Evolutionary conservation across 768 basidiomycete species (phyloP).

Genomic region (Rickenella mellea): DNA sequence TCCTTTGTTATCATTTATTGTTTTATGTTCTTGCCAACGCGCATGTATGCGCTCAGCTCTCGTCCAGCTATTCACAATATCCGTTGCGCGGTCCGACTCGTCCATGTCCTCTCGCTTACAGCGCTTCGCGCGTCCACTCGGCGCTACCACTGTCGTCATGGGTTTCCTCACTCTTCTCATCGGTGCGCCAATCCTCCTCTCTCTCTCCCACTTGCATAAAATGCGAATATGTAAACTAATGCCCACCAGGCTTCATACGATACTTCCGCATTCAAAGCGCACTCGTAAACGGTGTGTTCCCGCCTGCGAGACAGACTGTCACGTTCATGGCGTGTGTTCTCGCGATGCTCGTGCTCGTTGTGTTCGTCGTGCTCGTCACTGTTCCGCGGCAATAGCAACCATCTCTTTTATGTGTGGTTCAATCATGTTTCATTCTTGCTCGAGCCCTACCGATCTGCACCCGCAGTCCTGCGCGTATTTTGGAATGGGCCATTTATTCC

Average conservation of each 20-base stretch:
- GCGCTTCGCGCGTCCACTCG: conserved; percentile 39
- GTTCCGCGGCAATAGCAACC: conserved; percentile 7
- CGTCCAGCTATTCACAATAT: conserved; percentile 43
- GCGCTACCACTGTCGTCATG: conserved; percentile 36
- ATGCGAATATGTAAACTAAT: too few relatives aligned
- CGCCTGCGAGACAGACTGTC: conserved; percentile 38
- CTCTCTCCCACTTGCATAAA: too few relatives aligned
- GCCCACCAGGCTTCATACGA: conserved; percentile 32
- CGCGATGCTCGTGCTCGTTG: conserved; percentile 28
- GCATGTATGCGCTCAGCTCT: too few relatives aligned
- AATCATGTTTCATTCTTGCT: too few relatives aligned
- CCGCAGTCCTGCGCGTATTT: too few relatives aligned
- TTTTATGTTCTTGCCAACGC: too few relatives aligned
- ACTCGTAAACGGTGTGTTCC: conserved; percentile 41
- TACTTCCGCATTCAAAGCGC: conserved; percentile 45
- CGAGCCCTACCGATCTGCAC: too few relatives aligned
- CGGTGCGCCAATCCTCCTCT: conserved; percentile 25
- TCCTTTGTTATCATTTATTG: not conserved
- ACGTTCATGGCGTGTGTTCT: conserved; percentile 32
- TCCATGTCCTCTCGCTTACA: conserved; percentile 5
- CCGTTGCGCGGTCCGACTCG: conserved; percentile 9
- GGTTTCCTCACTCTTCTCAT: conserved; percentile 38
- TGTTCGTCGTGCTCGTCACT: conserved; percentile 33
- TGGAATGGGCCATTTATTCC: too few relatives aligned
- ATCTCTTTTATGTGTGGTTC: too few relatives aligned